These are phyloP conservation scores for Prunus persica DNA, from an alignment of 306 rosid species.

Conservation along the genomic window DNA sequence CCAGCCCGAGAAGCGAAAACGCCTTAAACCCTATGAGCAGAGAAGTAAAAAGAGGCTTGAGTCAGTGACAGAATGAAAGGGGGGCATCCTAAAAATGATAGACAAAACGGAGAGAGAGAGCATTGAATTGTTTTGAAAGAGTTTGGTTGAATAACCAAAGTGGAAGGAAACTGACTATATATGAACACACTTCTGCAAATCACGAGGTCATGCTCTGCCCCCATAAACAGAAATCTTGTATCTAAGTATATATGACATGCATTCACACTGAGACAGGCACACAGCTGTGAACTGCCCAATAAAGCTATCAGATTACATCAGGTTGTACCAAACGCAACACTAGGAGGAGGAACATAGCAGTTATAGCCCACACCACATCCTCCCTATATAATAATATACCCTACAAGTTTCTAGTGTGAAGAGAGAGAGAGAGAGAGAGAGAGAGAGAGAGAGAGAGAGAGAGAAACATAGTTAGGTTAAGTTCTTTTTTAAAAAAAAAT, in stretches of 20 bases:
- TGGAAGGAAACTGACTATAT: background rate
- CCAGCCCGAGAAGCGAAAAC: too few relatives aligned
- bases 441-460: background rate
- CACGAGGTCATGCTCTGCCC: background rate
- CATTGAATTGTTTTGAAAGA: background rate
- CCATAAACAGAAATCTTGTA: constrained; percentile 8
- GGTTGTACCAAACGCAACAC: background rate
- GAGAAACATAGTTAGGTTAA: too few relatives aligned
- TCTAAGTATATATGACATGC: background rate
- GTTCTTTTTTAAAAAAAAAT: too few relatives aligned
- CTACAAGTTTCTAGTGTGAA: background rate
- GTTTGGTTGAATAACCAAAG: constrained; percentile 2
- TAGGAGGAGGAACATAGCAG: background rate
- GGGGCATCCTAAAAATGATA: background rate
- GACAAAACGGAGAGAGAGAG: constrained; percentile 5
- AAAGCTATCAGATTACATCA: background rate
- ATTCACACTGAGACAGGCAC: background rate
- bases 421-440: background rate
- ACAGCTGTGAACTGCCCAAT: background rate
- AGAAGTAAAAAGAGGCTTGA: too few relatives aligned
- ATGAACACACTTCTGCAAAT: background rate
- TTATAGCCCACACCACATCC: background rate
- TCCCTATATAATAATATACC: background rate
- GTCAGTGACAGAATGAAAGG: too few relatives aligned
- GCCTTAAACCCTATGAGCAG: too few relatives aligned